Evolutionary conservation across 1,284 basidiomycete genomes (phyloP), one percentile per base, ranked within the genome.

Genomic region (Wolfiporia cocos): DNA sequence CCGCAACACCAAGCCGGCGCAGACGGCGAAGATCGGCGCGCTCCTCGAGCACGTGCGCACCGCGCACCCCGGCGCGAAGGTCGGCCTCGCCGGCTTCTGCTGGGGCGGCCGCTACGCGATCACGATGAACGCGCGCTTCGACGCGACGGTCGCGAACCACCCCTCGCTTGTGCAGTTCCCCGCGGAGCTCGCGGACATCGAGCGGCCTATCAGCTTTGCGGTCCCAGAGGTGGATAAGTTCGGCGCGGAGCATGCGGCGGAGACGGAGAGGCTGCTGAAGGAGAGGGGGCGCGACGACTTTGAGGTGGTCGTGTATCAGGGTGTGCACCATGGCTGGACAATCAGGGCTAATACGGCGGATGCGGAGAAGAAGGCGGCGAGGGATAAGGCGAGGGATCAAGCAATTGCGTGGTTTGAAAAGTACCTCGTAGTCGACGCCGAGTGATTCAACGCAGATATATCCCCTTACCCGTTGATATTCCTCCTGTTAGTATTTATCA

Each of bases 61-160:
- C n/a, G 33, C 48, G 34, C 46, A 36, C 20, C 39, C 50, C 21
- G 29, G 17, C 26, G 43, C 49, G 9, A 51, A 50, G 44, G 34
- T 56, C 41, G 54, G 54, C 14, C 50, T 45, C 39, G 48, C 48
- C 34, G 54, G 54, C 38, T 56, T 51, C 49, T 56, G 54, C 50
- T 56, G 50, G 50, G 54, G 54, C 44, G 54, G 54, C 20, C 52
- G 54, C 40, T 54, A 49, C 40, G 54, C 54, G 28, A 45, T 56
- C 47, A 44, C 50, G 42, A 48, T 50, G 45, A 56, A 52, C 49
- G 21, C 30, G 37, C 41, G 37, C 19, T 56, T 54, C 42, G 54
- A 56, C 44, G 54, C 54, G 33, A 49, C 41, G 18, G 44, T 49
- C 46, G 50, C 54, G 7, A 46, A 44, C 35, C 54, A 56, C 44